Conservation (phyloP, 768 basidiomycete genomes). For the Suillus alpinus region DNA sequence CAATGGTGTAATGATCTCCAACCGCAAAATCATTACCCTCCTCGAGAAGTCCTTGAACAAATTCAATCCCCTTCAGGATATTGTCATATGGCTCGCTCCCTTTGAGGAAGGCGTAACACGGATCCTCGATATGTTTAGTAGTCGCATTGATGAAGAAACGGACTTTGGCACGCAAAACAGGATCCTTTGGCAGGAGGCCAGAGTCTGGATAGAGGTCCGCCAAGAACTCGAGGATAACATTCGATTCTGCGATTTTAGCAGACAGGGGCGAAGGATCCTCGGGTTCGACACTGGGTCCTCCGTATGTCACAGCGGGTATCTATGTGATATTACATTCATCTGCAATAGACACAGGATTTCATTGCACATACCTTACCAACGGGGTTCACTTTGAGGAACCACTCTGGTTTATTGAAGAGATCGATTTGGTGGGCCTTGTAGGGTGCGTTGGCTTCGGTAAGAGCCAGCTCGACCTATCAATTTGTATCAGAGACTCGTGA, state of each 20-base stretch:
- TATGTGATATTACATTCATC: constrained; percentile 11
- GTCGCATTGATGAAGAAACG: constrained; percentile 60
- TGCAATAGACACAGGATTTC: neutral
- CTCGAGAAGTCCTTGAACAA: constrained; percentile 47
- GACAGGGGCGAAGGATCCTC: constrained; percentile 53
- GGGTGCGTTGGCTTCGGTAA: constrained; percentile 47
- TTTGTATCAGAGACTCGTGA: neutral
- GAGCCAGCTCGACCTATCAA: constrained; percentile 48
- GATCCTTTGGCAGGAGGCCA: constrained; percentile 48
- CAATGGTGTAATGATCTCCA: constrained; percentile 50
- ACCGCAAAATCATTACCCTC: constrained; percentile 37
- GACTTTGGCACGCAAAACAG: constrained; percentile 49
- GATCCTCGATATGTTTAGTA: constrained; percentile 28
- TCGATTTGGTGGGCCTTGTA: constrained; percentile 54
- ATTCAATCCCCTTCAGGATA: constrained; percentile 41
- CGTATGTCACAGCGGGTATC: constrained; percentile 58
- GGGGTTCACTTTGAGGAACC: constrained; percentile 63
- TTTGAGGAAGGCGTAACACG: constrained; percentile 20
- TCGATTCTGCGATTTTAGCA: constrained; percentile 57
- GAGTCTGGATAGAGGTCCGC: constrained; percentile 51
- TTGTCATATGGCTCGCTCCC: constrained; percentile 37
- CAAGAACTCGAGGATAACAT: constrained; percentile 60
- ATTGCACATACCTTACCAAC: constrained; percentile 49
- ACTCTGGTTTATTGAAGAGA: constrained; percentile 58
- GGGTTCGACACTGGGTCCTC: constrained; percentile 50